Evolutionary conservation across 345 rosid genomes (phyloP).

Genomic region (Eucalyptus paniculata): DNA sequence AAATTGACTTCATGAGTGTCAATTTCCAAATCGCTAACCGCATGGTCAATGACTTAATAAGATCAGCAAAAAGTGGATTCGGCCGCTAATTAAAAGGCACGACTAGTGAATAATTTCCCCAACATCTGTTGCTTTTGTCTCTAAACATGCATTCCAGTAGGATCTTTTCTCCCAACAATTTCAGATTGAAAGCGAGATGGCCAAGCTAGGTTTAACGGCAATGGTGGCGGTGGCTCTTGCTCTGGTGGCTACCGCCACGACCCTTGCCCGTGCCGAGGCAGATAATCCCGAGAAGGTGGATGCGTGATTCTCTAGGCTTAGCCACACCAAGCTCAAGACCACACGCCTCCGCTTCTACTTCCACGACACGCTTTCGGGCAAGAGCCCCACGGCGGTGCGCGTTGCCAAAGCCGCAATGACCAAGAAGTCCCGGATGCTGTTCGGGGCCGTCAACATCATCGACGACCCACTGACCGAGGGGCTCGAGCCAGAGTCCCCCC

Average conservation of each 20-base stretch:
- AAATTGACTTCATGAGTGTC: neutral
- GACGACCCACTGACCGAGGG: conserved; percentile 55
- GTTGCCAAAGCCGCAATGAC: conserved; percentile 29
- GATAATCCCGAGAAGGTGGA: neutral
- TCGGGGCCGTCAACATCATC: conserved; percentile 38
- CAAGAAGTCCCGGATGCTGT: conserved; percentile 31
- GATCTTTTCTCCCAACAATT: neutral
- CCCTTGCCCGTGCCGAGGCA: conserved; percentile 4
- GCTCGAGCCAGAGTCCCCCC: conserved; percentile 41
- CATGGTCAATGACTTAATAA: neutral
- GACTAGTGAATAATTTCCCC: neutral
- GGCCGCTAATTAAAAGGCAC: neutral
- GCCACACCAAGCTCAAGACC: conserved; percentile 19
- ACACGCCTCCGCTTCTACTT: conserved; percentile 64
- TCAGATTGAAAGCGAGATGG: neutral
- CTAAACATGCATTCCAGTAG: neutral
- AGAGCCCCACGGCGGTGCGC: conserved; percentile 33
- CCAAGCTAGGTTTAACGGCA: neutral
- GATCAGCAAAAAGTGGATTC: neutral
- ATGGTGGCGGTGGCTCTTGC: neutral
- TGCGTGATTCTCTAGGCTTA: neutral
- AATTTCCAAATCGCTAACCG: neutral
- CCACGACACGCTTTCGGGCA: conserved; percentile 50
- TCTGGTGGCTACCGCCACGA: conserved; percentile 5
- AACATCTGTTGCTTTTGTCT: neutral